phyloP scores from a whole-genome alignment of 202 grass and related monocot species.

The Setaria italica region DNA sequence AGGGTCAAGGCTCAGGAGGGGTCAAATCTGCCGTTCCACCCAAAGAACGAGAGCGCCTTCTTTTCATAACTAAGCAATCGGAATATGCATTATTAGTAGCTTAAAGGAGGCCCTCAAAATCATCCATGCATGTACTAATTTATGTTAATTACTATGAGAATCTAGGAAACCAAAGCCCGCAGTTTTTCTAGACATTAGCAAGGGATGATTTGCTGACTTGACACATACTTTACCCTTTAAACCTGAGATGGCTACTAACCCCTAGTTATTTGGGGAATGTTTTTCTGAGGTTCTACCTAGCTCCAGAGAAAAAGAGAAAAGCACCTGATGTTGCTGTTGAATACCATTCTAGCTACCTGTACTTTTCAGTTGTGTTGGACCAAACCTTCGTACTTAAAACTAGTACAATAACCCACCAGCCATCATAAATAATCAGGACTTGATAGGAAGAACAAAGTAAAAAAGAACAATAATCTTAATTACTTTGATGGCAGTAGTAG shows the following conservation, averaged over 20 bases:
- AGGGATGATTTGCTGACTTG: background rate
- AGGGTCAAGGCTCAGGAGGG: background rate
- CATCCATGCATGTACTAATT: background rate
- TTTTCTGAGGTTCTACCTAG: background rate
- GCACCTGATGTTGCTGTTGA: background rate
- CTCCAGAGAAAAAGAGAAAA: background rate
- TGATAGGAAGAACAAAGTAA: background rate
- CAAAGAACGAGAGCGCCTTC: background rate
- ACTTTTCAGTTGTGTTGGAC: conserved; percentile 37
- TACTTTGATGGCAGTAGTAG: conserved; percentile 30
- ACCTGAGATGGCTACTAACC: conserved; percentile 7
- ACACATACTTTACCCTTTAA: conserved; percentile 19
- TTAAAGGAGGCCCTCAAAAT: conserved; percentile 17
- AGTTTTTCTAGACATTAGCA: background rate
- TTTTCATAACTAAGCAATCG: conserved; percentile 7
- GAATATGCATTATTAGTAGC: background rate
- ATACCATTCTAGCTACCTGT: conserved; percentile 28
- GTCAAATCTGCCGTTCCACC: background rate
- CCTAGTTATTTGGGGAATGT: background rate
- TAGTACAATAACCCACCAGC: conserved; percentile 3
- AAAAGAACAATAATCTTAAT: background rate
- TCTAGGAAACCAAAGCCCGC: background rate
- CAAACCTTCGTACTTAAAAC: conserved; percentile 16
- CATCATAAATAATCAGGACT: background rate
- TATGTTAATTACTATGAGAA: too few relatives aligned